Evolutionary conservation across 345 rosid species (phyloP).

Genomic region (Eucalyptus albens): DNA sequence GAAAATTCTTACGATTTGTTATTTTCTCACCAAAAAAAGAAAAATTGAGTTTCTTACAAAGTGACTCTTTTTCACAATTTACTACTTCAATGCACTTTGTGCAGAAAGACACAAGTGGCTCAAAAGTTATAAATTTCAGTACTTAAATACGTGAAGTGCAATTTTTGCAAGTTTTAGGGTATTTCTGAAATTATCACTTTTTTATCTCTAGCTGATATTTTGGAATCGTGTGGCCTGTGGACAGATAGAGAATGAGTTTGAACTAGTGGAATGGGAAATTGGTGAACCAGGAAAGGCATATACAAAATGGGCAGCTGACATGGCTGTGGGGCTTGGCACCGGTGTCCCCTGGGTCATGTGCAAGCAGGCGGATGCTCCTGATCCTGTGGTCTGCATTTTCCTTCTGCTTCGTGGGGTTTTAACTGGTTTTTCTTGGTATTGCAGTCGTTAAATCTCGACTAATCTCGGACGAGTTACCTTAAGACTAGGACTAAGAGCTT

Average conservation of each 20-base stretch:
- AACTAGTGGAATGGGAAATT: conserved; percentile 30
- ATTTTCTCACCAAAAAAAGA: not conserved
- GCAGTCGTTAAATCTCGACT: not conserved
- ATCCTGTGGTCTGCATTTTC: conserved; percentile 26
- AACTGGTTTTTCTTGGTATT: not conserved
- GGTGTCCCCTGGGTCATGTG: conserved; percentile 62
- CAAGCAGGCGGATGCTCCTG: conserved; percentile 35
- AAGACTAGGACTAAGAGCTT: not conserved
- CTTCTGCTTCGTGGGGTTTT: not conserved
- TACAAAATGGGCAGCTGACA: conserved; percentile 47
- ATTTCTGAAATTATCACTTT: not conserved
- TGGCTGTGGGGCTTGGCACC: conserved; percentile 45
- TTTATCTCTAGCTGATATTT: not conserved
- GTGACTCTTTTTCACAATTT: not conserved
- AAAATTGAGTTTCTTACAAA: not conserved
- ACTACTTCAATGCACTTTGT: not conserved
- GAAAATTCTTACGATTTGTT: not conserved
- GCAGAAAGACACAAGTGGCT: not conserved
- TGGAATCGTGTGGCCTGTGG: not conserved
- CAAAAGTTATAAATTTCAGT: not conserved
- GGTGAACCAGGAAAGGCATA: conserved; percentile 42
- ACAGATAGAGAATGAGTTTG: conserved; percentile 70
- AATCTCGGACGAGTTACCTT: not conserved
- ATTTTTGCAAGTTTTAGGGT: not conserved
- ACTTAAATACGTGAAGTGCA: not conserved